Base-by-base conservation (phyloP, 2,329 filamentous ascomycete genomes). In the Aspergillus niger region DNA sequence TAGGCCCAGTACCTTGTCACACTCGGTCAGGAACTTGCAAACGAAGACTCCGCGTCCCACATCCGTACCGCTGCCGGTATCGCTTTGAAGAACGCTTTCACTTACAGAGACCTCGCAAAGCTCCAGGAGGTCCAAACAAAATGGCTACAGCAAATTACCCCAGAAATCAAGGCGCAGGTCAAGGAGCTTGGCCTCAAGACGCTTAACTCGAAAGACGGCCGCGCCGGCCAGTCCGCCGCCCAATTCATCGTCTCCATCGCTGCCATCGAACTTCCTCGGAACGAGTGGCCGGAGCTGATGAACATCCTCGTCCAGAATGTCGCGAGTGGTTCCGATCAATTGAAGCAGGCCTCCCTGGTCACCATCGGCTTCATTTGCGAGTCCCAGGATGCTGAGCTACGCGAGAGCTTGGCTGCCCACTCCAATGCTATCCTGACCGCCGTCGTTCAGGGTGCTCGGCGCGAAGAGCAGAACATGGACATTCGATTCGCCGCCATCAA, bases 301-400 rank as follows among this genome's bases (percentile, higher is more conserved):
- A 83, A 87, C 63, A 86, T 85, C 36, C 84, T 99, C 68, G 95
- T 99, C 67, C 90, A 94, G 78, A 97, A 95, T 77, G 93, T 99
- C 67, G 94, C 91, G 76, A 87, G 89, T 67, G 95, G 94, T 67
- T 86, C 84, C 71, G 90, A 93, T 74, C 88, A 92, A 79, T 88
- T 96, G 76, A 99, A 98, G 84, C 93, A 97, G 81, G 85, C 93
- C 44, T 98, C 94, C 48, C 82, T 99, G 72, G 94, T 92, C 60
- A 90, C 94, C n/a, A 97, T 99, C 77, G 95, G 95, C 69, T 99
- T 95, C 81, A 94, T 99, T 71, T 99, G 95, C 84, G 95, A 99
- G 79, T 94, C 91, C 70, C 92, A 96, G 73, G 95, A 99, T 74
- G 74, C 86, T 52, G 93, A 97, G 63, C 86, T 99, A 55, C 87